Conservation (phyloP, 1,284 basidiomycete genomes). For the Cutaneotrichosporon curvatum region DNA sequence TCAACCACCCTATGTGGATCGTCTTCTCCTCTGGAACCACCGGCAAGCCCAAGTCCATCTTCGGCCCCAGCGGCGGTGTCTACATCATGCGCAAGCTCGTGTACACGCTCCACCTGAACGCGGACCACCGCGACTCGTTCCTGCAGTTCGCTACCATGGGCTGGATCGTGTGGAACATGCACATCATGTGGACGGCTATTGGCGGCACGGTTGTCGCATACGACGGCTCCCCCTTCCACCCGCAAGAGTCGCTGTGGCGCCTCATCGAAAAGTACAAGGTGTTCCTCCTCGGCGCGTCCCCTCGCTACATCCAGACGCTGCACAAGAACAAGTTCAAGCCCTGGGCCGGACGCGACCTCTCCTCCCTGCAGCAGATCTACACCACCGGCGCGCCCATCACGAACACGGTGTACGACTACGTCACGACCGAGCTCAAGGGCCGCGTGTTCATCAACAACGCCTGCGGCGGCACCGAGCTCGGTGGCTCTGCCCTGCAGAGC, state of each 20-base stretch:
- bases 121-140: slow-evolving; percentile 25
- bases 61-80: slow-evolving; percentile 29
- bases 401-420: slow-evolving; percentile 24
- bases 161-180: slow-evolving; percentile 41
- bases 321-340: slow-evolving; percentile 15
- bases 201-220: slow-evolving; percentile 33
- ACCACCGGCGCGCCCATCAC: slow-evolving; percentile 36
- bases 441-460: slow-evolving; percentile 29
- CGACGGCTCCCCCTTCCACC: slow-evolving; percentile 39
- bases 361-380: slow-evolving; percentile 28
- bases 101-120: slow-evolving; percentile 11
- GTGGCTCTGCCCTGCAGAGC: slow-evolving; percentile 29
- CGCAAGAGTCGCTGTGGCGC: slow-evolving; percentile 24
- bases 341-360: slow-evolving; percentile 17
- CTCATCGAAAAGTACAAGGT: slow-evolving; percentile 30
- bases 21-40: slow-evolving; percentile 43
- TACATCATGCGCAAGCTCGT: slow-evolving; percentile 20
- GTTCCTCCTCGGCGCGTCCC: slow-evolving; percentile 30
- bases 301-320: slow-evolving; percentile 27
- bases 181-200: slow-evolving; percentile 23
- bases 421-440: slow-evolving; percentile 10
- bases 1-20: slow-evolving; percentile 35
- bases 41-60: slow-evolving; percentile 44
- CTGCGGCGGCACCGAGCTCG: slow-evolving; percentile 37
- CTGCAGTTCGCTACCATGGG: slow-evolving; percentile 35